These are phyloP conservation scores for Tagetes patula DNA, from an alignment of 129 eudicot species.

Conservation along the genomic window DNA sequence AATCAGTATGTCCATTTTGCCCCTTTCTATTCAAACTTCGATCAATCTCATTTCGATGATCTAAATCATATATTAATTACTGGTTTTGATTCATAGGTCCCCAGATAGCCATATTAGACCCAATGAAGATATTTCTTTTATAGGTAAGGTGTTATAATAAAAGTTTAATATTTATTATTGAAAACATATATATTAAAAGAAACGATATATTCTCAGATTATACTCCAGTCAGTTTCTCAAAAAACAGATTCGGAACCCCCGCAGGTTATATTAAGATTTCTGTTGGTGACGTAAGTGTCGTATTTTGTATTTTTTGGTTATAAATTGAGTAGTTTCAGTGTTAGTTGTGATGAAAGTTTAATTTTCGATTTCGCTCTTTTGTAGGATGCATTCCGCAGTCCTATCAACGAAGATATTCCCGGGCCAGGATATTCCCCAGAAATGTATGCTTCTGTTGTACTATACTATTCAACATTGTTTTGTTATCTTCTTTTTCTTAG, in stretches of 20 bases:
- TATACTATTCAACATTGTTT: background rate
- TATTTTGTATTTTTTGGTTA: conserved; percentile 11
- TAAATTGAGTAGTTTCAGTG: background rate
- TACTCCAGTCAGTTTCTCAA: conserved; percentile 18
- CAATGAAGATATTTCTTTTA: conserved; percentile 70
- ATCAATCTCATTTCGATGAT: background rate
- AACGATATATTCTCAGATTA: conserved; percentile 17
- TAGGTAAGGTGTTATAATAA: conserved; percentile 35
- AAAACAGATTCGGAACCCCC: conserved; percentile 54
- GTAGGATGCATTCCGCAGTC: conserved; percentile 40
- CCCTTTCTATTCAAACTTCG: background rate
- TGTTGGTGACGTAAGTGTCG: conserved; percentile 55
- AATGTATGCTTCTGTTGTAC: conserved; percentile 44
- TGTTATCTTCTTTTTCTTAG: background rate
- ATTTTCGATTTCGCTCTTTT: background rate
- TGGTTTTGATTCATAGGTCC: conserved; percentile 28
- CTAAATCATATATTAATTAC: background rate
- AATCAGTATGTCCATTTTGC: conserved; percentile 40
- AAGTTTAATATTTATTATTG: background rate
- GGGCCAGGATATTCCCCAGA: conserved; percentile 36
- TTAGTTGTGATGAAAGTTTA: conserved; percentile 12
- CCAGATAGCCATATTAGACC: conserved; percentile 60
- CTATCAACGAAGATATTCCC: conserved; percentile 22
- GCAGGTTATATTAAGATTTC: conserved; percentile 54
- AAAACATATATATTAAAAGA: background rate